These are phyloP conservation scores for Polytrichum commune DNA, from an alignment of 225 moss, liverwort and hornwort genomes.

Conservation along the genomic window DNA sequence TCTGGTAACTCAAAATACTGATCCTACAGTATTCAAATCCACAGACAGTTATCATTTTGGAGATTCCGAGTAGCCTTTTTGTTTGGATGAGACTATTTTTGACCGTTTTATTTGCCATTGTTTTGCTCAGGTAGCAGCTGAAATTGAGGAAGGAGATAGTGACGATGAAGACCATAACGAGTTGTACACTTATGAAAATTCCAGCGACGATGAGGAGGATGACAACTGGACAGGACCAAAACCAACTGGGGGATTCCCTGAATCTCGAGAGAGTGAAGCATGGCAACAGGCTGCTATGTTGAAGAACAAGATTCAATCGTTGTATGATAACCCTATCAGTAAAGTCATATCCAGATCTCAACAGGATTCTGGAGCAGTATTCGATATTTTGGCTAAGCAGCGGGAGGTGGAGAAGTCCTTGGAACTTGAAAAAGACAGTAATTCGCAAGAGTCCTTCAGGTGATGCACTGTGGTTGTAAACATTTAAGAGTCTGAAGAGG, in stretches of 20 bases:
- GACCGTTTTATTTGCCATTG: no score
- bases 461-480: conserved; percentile 6
- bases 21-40: no score
- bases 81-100: no score
- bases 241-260: conserved; percentile 22
- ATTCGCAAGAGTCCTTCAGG: conserved; percentile 13
- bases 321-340: conserved; percentile 41
- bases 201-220: conserved; percentile 26
- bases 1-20: no score
- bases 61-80: no score
- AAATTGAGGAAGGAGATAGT: conserved; percentile 19
- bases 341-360: conserved; percentile 19
- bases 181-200: conserved; percentile 31
- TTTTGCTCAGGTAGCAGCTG: conserved; percentile 30
- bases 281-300: conserved; percentile 59
- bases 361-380: conserved; percentile 28
- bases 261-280: conserved; percentile 43
- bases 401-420: conserved; percentile 33
- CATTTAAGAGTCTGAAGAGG: no score
- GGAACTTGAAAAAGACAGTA: conserved; percentile 18
- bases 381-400: conserved; percentile 42
- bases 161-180: conserved; percentile 40
- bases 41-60: no score
- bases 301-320: conserved; percentile 58
- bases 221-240: conserved; percentile 18